These are phyloP conservation scores for Claviceps sorghi DNA, from an alignment of 2,329 filamentous ascomycete species.

Conservation along the genomic window DNA sequence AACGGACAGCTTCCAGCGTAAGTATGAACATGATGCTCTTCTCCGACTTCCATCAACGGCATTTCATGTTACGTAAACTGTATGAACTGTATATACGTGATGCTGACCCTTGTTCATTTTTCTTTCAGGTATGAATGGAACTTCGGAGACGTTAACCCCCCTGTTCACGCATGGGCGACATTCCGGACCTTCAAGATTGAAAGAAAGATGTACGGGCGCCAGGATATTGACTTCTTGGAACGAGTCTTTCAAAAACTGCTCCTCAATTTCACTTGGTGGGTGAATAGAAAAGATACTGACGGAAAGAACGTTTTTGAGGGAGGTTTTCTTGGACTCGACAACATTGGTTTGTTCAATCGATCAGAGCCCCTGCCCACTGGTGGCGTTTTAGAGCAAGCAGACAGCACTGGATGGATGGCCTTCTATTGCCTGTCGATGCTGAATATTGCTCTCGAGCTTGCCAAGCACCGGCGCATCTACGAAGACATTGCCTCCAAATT, in stretches of 20 bases:
- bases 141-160: constrained; percentile 92
- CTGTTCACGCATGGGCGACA: constrained; percentile 89
- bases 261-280: constrained; percentile 98
- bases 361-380: constrained; percentile 90
- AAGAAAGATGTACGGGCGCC: constrained; percentile 87
- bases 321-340: constrained; percentile 88
- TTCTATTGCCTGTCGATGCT: constrained; percentile 96
- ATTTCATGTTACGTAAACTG: too few relatives aligned
- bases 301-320: constrained; percentile 97
- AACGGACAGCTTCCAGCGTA: constrained; percentile 89
- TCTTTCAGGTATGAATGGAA: constrained; percentile 71
- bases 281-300: constrained; percentile 86
- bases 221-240: constrained; percentile 91
- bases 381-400: constrained; percentile 85
- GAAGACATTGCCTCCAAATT: constrained; percentile 97
- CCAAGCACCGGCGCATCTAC: constrained; percentile 87
- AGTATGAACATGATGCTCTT: constrained; percentile 30
- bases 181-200: constrained; percentile 98
- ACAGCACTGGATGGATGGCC: constrained; percentile 98
- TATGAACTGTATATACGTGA: not conserved
- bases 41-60: too few relatives aligned
- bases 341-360: constrained; percentile 93
- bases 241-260: constrained; percentile 91
- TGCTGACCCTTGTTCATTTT: constrained; percentile 6
- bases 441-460: constrained; percentile 88